Base-by-base conservation (phyloP, 164 flowering plant species). In the Taxillus chinensis region DNA sequence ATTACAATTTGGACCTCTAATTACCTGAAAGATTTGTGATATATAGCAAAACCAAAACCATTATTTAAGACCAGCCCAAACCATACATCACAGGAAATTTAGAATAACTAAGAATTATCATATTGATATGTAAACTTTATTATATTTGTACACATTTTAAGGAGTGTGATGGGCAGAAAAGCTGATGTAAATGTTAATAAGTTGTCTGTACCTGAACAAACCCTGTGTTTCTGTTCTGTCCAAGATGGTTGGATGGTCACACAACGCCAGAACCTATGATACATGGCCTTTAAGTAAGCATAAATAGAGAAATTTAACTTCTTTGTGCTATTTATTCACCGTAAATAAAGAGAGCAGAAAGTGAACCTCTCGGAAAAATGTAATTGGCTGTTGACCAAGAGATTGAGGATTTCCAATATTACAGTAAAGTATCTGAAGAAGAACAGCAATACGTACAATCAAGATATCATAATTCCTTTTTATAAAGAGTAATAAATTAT, bases 361-460 rank as follows among this genome's bases (percentile, higher is more conserved):
- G 27, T 27, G 27, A 8, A 48, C 99, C 96, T 95, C 99, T 59
- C 96, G 74, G 77, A 95, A 95, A 68, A 89, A 95, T 0, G 96
- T 91, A 61, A 95, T 83, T 45, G 99, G 99, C 68, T 81, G 90
- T 79, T 95, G 99, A 50, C 92, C 93, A 71, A 95, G 96, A 68
- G 98, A 89, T 67, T 95, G 99, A 64, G 99, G 99, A 75, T 95
- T 95, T 60, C 99, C 99, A 68, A 95, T 95, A 59, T 95, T 95
- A 75, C 99, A 95, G 79, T 84, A 95, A 38, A 95, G 82, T 62
- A 95, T 89, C 99, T 93, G 87, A 17, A 40, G 43, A 64, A 61
- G 39, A 65, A 45, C 12, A 41, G 15, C 7, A 41, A 43, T 56
- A 38, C 55, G 43, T 40, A 67, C 48, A 51, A 51, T 15, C 14